Conservation (phyloP, 2,329 filamentous ascomycete genomes). For the Gliomastix tumulicola region DNA sequence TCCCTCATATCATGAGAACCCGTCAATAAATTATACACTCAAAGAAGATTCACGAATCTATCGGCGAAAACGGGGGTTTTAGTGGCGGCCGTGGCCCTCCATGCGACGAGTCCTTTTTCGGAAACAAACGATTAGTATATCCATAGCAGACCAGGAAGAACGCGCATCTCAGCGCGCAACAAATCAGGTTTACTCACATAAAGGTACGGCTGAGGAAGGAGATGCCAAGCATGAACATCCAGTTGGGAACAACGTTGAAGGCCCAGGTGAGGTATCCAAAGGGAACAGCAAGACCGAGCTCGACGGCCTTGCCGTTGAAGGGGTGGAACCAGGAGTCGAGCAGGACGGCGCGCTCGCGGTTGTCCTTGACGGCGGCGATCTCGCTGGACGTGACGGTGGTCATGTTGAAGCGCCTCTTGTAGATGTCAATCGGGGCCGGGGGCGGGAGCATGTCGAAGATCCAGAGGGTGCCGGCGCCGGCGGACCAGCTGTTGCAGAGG, state of each 20-base stretch:
- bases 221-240: slow-evolving; percentile 71
- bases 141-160: too few species aligned
- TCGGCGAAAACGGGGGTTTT: neutral
- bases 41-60: neutral
- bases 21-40: too few species aligned
- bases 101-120: slow-evolving; percentile 28
- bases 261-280: slow-evolving; percentile 62
- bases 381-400: slow-evolving; percentile 60
- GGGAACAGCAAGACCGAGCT: slow-evolving; percentile 56
- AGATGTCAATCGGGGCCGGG: slow-evolving; percentile 56
- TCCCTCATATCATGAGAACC: too few species aligned
- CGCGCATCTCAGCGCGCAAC: neutral
- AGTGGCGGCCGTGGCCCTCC: slow-evolving; percentile 7
- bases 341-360: slow-evolving; percentile 38
- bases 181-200: slow-evolving; percentile 74
- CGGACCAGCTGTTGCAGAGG: slow-evolving; percentile 69
- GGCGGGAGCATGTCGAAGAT: slow-evolving; percentile 60
- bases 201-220: slow-evolving; percentile 67
- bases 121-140: too few species aligned
- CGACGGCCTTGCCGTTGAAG: slow-evolving; percentile 59
- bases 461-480: slow-evolving; percentile 58
- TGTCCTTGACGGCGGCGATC: slow-evolving; percentile 46
- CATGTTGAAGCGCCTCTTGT: slow-evolving; percentile 60
- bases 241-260: slow-evolving; percentile 62
- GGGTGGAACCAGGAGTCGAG: slow-evolving; percentile 68